A percentile compares a stretch with the other conserved stretches of the same genome.
phyloP scores from a whole-genome alignment of 495 filamentous ascomycete genomes.

The Platismatia glauca region DNA sequence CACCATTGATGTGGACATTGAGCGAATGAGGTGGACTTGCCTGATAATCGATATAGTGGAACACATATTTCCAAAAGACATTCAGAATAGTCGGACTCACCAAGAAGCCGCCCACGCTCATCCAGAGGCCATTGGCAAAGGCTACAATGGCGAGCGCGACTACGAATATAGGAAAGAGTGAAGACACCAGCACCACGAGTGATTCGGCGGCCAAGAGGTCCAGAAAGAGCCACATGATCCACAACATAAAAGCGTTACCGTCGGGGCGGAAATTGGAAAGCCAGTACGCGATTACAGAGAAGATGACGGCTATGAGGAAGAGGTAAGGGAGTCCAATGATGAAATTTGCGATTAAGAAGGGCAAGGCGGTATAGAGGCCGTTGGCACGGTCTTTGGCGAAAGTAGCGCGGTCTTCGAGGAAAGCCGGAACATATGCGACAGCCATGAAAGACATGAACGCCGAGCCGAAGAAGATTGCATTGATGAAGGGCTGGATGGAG shows the following conservation, averaged over 20 bases:
- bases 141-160: constrained; percentile 65
- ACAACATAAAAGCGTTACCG: constrained; percentile 61
- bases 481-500: constrained; percentile 68
- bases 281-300: constrained; percentile 69
- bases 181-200: constrained; percentile 65
- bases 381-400: constrained; percentile 75
- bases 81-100: constrained; percentile 63
- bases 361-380: constrained; percentile 63
- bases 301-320: constrained; percentile 64
- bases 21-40: neutral
- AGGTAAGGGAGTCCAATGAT: constrained; percentile 72
- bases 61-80: constrained; percentile 75
- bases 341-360: constrained; percentile 70
- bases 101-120: constrained; percentile 73
- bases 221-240: constrained; percentile 79
- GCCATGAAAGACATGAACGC: constrained; percentile 94
- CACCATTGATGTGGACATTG: constrained; percentile 19
- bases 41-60: constrained; percentile 78
- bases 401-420: constrained; percentile 64
- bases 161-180: constrained; percentile 69
- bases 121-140: constrained; percentile 81
- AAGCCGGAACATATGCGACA: constrained; percentile 74
- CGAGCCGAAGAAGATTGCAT: constrained; percentile 73
- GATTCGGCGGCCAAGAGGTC: constrained; percentile 75
- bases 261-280: constrained; percentile 64